These are phyloP conservation scores for Neoscytalidium dimidiatum DNA, from an alignment of 2,329 filamentous ascomycete genomes.

Conservation along the genomic window DNA sequence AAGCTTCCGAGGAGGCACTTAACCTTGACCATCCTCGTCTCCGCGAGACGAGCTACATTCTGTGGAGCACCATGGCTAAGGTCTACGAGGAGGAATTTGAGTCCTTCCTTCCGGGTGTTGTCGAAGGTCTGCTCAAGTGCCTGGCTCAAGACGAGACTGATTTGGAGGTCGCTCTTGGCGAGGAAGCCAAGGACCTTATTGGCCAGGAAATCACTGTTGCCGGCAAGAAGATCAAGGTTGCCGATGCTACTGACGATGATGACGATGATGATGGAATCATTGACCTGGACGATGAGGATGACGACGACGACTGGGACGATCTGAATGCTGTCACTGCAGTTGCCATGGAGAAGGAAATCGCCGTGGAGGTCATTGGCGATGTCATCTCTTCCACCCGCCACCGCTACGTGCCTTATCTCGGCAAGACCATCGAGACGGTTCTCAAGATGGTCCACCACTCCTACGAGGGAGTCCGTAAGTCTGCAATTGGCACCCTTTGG, in stretches of 20 bases:
- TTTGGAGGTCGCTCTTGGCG: constrained; percentile 72
- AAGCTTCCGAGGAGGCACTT: constrained; percentile 87
- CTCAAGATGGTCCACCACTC: constrained; percentile 81
- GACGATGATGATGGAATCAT: constrained; percentile 61
- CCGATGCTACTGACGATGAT: constrained; percentile 59
- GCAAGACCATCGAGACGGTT: constrained; percentile 82
- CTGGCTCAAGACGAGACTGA: constrained; percentile 88
- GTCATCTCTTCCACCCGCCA: constrained; percentile 84
- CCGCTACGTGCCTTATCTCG: constrained; percentile 79
- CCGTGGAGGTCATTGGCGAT: constrained; percentile 91
- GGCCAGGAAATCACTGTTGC: constrained; percentile 75
- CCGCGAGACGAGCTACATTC: constrained; percentile 93
- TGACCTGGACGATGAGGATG: constrained; percentile 69
- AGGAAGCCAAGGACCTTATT: constrained; percentile 71
- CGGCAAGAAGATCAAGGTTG: constrained; percentile 84
- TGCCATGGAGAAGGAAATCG: constrained; percentile 95
- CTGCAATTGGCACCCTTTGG: constrained; percentile 88
- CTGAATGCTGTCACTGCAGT: constrained; percentile 83
- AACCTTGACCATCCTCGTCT: constrained; percentile 85
- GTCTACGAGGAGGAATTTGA: constrained; percentile 85
- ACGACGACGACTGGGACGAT: constrained; percentile 83
- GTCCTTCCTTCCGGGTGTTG: constrained; percentile 75
- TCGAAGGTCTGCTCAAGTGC: constrained; percentile 79
- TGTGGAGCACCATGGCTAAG: constrained; percentile 93
- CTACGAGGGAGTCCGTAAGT: constrained; percentile 93